Conservation (phyloP, 768 basidiomycete genomes). For the Podaxis sp. region DNA sequence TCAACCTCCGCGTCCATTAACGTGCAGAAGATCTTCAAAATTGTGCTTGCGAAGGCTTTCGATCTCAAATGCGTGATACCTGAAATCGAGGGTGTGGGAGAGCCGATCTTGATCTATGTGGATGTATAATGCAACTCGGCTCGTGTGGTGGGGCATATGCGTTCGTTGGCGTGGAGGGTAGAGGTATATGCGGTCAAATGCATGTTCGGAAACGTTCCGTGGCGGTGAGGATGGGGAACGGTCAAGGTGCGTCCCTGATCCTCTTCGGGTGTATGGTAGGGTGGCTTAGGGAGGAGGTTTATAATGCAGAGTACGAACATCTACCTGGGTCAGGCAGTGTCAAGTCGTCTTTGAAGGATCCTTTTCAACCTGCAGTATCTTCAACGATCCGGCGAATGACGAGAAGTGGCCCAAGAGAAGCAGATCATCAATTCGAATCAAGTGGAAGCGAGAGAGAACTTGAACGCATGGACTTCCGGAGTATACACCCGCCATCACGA, state of each 20-base stretch:
- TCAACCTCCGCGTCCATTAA: constrained; percentile 99
- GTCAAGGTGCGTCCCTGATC: constrained; percentile 3
- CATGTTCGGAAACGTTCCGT: background rate
- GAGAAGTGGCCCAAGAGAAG: background rate
- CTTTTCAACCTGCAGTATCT: background rate
- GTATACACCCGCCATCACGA: background rate
- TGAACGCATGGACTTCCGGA: background rate
- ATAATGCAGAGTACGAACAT: background rate
- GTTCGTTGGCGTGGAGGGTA: constrained; percentile 7
- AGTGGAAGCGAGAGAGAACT: background rate
- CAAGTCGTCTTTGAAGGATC: background rate
- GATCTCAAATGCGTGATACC: constrained; percentile 99
- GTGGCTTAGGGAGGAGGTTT: background rate
- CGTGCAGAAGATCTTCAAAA: constrained; percentile 99
- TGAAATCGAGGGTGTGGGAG: constrained; percentile 95
- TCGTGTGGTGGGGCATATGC: constrained; percentile 9
- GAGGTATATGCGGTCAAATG: background rate
- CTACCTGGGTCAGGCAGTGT: background rate
- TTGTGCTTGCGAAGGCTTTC: constrained; percentile 94
- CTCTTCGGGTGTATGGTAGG: background rate
- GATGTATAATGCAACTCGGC: constrained; percentile 47
- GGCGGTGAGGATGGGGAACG: background rate
- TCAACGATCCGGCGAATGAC: background rate
- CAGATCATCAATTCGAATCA: background rate
- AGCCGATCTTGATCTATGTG: constrained; percentile 92